Evolutionary conservation across 208 protist genomes (phyloP), one percentile per base, ranked within the genome.

Genomic region (Crithidia acanthocephali): DNA sequence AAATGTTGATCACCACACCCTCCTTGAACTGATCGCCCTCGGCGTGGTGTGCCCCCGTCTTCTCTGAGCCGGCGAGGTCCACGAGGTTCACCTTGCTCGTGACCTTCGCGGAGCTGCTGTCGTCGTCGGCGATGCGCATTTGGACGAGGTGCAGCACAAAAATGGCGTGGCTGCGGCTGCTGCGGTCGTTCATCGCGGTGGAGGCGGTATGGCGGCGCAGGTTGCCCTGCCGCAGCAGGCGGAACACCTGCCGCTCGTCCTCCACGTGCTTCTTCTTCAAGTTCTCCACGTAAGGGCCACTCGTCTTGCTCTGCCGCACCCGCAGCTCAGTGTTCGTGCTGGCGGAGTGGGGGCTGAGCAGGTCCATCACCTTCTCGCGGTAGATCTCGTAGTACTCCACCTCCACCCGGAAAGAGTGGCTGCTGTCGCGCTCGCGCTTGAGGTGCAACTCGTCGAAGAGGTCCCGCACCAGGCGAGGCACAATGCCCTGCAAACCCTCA

Each of bases 31-130:
- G 79, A 30, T 85, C 69, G 1, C 91, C 93, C 55, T 82, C 83
- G 2, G 81, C 91, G 13, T 83, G 82, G 58, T 77, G 82, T 8
- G 80, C 86, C 0, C 80, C 87, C 16, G 86, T 86, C 5, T 92
- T 65, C 73, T 98, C 97, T 16, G 87, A 95, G 13, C 97, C 97
- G n/a, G 97, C 97, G 13, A 98, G 87, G 80, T 98, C 97, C 30
- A 98, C 88, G n/a, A 99, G 86, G 71, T 98, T 98, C 11, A 96
- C 72, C 55, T 95, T 94, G 76, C 88, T 91, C 18, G 48, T 82
- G 33, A 75, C 65, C 37, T 74, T 74, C 20, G 68, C 63, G 16
- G 68, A 68, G 52, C 23, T 73, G 64, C 58, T 72, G 65, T 88
- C 79, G 2, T 80, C 32, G 30, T 76, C 59, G 25, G 81, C 67